Evolutionary conservation across 2,329 filamentous ascomycete genomes (phyloP).

Genomic region (Colletotrichum australisinense): DNA sequence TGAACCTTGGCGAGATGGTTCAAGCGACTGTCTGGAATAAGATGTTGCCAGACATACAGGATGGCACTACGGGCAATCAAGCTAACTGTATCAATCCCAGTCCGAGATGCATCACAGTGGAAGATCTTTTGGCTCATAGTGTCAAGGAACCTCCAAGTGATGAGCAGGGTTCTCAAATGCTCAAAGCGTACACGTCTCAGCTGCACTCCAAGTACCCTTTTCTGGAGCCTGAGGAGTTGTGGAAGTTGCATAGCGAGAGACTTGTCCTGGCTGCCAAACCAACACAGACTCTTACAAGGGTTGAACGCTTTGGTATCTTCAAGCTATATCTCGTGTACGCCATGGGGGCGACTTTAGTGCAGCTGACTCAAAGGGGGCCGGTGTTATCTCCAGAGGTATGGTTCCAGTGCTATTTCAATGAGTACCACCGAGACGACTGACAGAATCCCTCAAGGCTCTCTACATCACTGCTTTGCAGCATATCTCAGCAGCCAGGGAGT

Average conservation of each 20-base stretch:
- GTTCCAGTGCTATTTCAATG: too few relatives aligned
- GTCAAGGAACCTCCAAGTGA: constrained; percentile 57
- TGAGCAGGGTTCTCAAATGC: constrained; percentile 54
- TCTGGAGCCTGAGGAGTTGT: constrained; percentile 56
- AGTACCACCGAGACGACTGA: too few relatives aligned
- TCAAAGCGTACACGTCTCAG: constrained; percentile 57
- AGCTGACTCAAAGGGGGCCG: constrained; percentile 56
- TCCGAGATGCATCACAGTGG: constrained; percentile 44
- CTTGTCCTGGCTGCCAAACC: constrained; percentile 48
- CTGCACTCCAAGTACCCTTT: constrained; percentile 63
- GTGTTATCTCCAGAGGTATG: constrained; percentile 51
- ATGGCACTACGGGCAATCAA: constrained; percentile 25
- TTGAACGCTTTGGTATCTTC: constrained; percentile 57
- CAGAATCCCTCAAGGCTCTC: constrained; percentile 56
- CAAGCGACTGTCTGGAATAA: constrained; percentile 66
- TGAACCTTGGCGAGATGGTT: constrained; percentile 64
- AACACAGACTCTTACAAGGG: constrained; percentile 37
- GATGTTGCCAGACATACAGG: constrained; percentile 46
- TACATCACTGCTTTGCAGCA: constrained; percentile 62
- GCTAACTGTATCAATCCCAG: constrained; percentile 12
- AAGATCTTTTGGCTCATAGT: constrained; percentile 54
- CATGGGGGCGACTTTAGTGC: constrained; percentile 60
- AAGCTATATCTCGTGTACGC: constrained; percentile 64
- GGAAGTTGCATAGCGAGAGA: constrained; percentile 54
- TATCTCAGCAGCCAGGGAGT: constrained; percentile 59